Base-by-base conservation (phyloP, 2,329 filamentous ascomycete genomes). In the Colletotrichum agaves region DNA sequence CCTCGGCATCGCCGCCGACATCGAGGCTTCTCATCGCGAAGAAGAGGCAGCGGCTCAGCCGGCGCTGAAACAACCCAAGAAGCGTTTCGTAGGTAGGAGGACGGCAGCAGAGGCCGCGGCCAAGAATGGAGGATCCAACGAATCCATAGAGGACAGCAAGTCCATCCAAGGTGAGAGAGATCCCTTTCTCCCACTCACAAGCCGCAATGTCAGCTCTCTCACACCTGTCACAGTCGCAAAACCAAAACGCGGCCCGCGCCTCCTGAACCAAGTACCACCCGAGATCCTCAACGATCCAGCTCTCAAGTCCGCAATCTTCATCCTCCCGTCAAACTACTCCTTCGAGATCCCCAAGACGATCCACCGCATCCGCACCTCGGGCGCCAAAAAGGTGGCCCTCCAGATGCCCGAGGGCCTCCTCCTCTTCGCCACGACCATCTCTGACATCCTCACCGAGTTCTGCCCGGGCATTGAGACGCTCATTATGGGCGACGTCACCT, bases 311-410 rank as follows among this genome's bases (percentile, higher is more conserved):
- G 96, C 96, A 3, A 94, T 98, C 66, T 85, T 89, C 5, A 87
- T 99, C 35, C 88, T 99, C 2, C 96, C 96, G 1, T 83, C 88
- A n/a, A 99, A 99, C 83, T 99, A 99, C 85, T 95, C 93, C 74
- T 99, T 99, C 78, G 96, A 99, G 82, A 94, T 99, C 63, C 96
- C 93, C 77, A 99, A 99, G 82, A 99, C 96, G 8, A 97, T 99
- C 74, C 94, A 98, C 80, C 90, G 95, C 53, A 94, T 99, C 78
- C 91, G 93, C 49, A 91, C 90, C 1, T 89, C 91, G 8, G 89
- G 87, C 8, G 90, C 94, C 2, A 95, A 90, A 76, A 91, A 90
- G 72, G 90, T 99, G 2, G 97, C 95, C 0, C 85, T 99, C n/a
- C 96, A 99, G 79, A 96, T 99, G 85, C 96, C 96, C 5, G 97